Base-by-base conservation (phyloP, 2,329 filamentous ascomycete genomes). In the Fusarium sp. region DNA sequence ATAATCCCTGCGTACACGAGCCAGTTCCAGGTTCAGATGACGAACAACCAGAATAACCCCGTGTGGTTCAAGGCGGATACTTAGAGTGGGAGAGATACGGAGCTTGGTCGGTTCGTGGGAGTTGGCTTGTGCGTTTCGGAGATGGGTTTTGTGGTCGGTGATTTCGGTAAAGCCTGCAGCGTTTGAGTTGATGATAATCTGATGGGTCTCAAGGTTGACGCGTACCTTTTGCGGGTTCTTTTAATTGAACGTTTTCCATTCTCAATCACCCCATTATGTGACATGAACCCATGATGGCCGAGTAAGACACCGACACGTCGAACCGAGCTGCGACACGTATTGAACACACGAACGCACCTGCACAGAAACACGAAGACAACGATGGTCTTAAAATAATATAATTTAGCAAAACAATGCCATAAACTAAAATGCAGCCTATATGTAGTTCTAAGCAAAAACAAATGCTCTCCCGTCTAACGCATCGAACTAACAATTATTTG, bases 401-500 rank as follows among this genome's bases (percentile, higher is more conserved):
- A 69, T 68, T 66, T 52, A 65, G 54, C 50, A 51, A 48, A 55
- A 55, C 20, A n/a, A 45, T 46, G 39, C 37, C 58, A 30, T 48
- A 43, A 50, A 58, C 64, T 66, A 57, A 57, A 60, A 54, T 55
- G 50, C 55, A 30, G 56, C 26, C 52, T 66, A 67, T 68, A 48
- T 39, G 37, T 39, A 46, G 40, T 69, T 37, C 60, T 69, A 65
- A 69, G 20, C 41, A 55, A 39, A 62, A 33, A 52, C 24, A 40
- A 54, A 48, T 61, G 32, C n/a, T 41, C 55, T 45, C 20, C 40
- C 53, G 7, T n/a, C 26, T 47, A 56, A 49, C 37, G 45, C 32
- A 61, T 33, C 47, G 35, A 61, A 45, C 17, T 37, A 54, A 54
- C n/a, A 37, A 35, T 26, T 33, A 24, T 28, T 32, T 40, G 28